Evolutionary conservation across 2,329 filamentous ascomycete species (phyloP).

Genomic region (Colletotrichum acutatum): DNA sequence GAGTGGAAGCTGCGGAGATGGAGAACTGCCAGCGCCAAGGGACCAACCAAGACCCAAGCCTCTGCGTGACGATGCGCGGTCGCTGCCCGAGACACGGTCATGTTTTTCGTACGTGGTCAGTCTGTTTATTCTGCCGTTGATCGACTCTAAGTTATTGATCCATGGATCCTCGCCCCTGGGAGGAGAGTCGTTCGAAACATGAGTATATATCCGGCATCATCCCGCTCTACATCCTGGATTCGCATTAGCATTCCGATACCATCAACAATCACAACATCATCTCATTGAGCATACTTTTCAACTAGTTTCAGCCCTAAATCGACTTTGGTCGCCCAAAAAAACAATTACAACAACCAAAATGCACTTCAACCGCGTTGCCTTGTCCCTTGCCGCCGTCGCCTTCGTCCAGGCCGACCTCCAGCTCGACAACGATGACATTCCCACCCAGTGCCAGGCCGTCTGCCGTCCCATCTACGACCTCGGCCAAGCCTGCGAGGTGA

Average conservation of each 20-base stretch:
- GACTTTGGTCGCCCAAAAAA: neutral
- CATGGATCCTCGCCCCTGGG: neutral
- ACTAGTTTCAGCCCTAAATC: neutral
- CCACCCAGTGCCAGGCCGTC: slow-evolving; percentile 34
- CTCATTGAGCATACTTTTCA: neutral
- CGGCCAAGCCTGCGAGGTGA: slow-evolving; percentile 34
- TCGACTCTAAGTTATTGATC: neutral
- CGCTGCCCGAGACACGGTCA: slow-evolving; percentile 21
- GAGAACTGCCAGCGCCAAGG: slow-evolving; percentile 19
- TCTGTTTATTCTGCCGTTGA: neutral
- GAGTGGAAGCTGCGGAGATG: slow-evolving; percentile 22
- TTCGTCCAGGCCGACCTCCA: slow-evolving; percentile 32
- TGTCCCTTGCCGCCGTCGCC: slow-evolving; percentile 30
- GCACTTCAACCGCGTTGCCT: slow-evolving; percentile 33
- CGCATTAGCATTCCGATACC: neutral
- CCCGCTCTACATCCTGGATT: neutral
- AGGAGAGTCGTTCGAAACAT: neutral
- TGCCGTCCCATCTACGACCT: slow-evolving; percentile 36
- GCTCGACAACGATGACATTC: slow-evolving; percentile 38
- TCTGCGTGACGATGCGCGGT: slow-evolving; percentile 30
- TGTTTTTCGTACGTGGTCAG: neutral
- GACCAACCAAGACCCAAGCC: slow-evolving; percentile 34
- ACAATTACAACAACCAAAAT: slow-evolving; percentile 21
- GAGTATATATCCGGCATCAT: slow-evolving; percentile 29
- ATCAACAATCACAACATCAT: neutral